These are phyloP conservation scores for Colletotrichum musicola DNA, from an alignment of 2,329 filamentous ascomycete species.

Conservation along the genomic window DNA sequence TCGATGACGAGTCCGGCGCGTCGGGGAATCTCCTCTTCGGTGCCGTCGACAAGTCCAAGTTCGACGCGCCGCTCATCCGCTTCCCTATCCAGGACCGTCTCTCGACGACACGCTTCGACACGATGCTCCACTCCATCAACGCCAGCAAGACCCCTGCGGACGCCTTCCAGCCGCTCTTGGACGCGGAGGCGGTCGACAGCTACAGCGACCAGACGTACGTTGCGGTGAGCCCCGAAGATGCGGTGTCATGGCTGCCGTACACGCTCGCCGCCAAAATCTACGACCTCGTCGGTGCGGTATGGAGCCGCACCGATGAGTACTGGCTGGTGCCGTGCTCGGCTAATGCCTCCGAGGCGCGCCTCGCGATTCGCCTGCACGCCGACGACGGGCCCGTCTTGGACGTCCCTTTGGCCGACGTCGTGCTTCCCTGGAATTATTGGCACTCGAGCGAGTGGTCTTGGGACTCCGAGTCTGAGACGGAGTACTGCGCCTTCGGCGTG, in stretches of 20 bases:
- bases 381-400: slow-evolving; percentile 45
- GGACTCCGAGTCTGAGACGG: not conserved
- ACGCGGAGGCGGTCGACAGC: not conserved
- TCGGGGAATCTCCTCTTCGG: slow-evolving; percentile 33
- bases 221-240: slow-evolving; percentile 12
- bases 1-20: slow-evolving; percentile 45
- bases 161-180: not conserved
- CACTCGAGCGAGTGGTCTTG: not conserved
- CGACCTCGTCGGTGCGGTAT: slow-evolving; percentile 44
- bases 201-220: not conserved
- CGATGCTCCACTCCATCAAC: slow-evolving; percentile 21
- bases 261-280: slow-evolving; percentile 45
- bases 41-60: slow-evolving; percentile 36
- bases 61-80: slow-evolving; percentile 42
- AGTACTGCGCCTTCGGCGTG: slow-evolving; percentile 47
- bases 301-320: slow-evolving; percentile 23
- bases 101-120: slow-evolving; percentile 4
- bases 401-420: slow-evolving; percentile 45
- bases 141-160: not conserved
- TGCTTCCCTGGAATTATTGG: slow-evolving; percentile 41
- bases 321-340: slow-evolving; percentile 45
- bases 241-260: slow-evolving; percentile 40
- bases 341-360: slow-evolving; percentile 39
- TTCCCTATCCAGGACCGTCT: slow-evolving; percentile 1
- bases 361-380: slow-evolving; percentile 46